Evolutionary conservation across 805 yeast species (phyloP).

Genomic region (Debaryomyces castellii): DNA sequence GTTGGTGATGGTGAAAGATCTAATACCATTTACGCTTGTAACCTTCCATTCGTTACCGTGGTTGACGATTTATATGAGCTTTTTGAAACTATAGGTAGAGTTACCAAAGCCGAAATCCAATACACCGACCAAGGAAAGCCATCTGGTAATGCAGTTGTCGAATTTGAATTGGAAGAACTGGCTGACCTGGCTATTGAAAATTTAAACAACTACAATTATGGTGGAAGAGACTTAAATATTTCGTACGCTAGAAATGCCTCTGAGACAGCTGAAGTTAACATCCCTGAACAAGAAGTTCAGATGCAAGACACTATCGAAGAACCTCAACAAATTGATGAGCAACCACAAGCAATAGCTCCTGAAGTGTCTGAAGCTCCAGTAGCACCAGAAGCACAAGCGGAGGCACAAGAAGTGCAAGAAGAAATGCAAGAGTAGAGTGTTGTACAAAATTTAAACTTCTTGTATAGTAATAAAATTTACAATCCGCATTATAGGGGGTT

Average conservation of each 20-base stretch:
- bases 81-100: conserved; percentile 80
- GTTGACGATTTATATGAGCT: conserved; percentile 80
- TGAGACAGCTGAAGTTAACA: background rate
- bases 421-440: background rate
- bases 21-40: conserved; percentile 59
- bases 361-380: background rate
- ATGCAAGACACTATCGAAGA: background rate
- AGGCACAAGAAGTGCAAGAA: conserved; percentile 1
- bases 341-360: conserved; percentile 1
- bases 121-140: conserved; percentile 61
- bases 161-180: conserved; percentile 61
- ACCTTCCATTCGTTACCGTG: conserved; percentile 88
- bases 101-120: conserved; percentile 74
- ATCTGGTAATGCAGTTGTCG: conserved; percentile 83
- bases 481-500: background rate
- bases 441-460: background rate
- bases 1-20: conserved; percentile 55
- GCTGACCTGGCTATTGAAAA: conserved; percentile 76
- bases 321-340: background rate
- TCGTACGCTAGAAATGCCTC: conserved; percentile 53
- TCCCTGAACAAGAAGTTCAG: background rate
- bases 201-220: conserved; percentile 79
- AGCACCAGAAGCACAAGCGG: background rate
- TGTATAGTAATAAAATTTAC: background rate
- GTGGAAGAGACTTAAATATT: conserved; percentile 70